Evolutionary conservation across 306 rosid species (phyloP).

Genomic region (Corylus americana): DNA sequence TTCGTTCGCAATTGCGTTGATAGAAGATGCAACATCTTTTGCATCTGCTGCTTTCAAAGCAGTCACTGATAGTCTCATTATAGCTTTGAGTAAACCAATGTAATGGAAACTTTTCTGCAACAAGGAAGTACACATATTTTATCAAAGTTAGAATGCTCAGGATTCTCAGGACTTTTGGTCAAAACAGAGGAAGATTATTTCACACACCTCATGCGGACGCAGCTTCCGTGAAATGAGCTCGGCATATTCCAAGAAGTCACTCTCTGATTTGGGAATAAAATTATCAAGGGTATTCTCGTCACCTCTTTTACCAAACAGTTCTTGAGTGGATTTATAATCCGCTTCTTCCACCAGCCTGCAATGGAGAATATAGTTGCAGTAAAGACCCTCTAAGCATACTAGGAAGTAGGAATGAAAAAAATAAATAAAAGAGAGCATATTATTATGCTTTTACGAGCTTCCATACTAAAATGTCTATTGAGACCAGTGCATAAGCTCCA

Average conservation of each 20-base stretch:
- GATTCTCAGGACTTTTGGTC: neutral
- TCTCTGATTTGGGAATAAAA: slow-evolving; percentile 89
- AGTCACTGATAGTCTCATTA: slow-evolving; percentile 78
- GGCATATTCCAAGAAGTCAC: slow-evolving; percentile 88
- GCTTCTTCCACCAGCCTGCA: slow-evolving; percentile 91
- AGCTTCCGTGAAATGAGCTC: slow-evolving; percentile 75
- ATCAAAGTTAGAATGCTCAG: neutral
- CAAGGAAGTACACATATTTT: neutral
- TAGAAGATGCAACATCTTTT: slow-evolving; percentile 85
- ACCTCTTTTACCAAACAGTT: slow-evolving; percentile 55
- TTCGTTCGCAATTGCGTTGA: slow-evolving; percentile 87
- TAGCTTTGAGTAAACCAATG: slow-evolving; percentile 68
- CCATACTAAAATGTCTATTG: neutral
- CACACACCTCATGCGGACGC: slow-evolving; percentile 64
- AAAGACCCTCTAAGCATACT: neutral
- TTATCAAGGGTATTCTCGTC: slow-evolving; percentile 80
- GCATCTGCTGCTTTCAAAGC: slow-evolving; percentile 94
- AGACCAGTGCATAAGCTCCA: too few relatives aligned
- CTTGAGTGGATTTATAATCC: slow-evolving; percentile 79
- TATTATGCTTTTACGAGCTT: too few relatives aligned
- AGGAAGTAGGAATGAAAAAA: neutral
- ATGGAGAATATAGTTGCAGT: slow-evolving; percentile 12
- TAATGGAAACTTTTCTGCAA: slow-evolving; percentile 90
- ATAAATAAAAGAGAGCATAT: too few relatives aligned
- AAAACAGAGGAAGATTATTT: neutral